These are phyloP conservation scores for Rhizophagus sp. DNA, from an alignment of 192 early-diverging fungal species.

Conservation along the genomic window DNA sequence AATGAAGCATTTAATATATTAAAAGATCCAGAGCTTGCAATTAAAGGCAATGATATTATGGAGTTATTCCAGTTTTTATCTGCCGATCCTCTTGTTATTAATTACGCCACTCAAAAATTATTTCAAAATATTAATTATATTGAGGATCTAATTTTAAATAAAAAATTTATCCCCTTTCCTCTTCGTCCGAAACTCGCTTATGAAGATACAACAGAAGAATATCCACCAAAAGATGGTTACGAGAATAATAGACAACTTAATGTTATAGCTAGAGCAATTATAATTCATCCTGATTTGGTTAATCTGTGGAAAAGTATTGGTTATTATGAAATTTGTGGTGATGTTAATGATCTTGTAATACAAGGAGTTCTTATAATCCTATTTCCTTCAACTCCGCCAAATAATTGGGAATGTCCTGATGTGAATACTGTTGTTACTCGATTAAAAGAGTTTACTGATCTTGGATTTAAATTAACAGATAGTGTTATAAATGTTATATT, in stretches of 20 bases:
- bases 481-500: not conserved
- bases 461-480: slow-evolving; percentile 9
- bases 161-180: slow-evolving; percentile 7
- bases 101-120: not conserved
- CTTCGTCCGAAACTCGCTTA: not conserved
- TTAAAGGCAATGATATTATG: slow-evolving; percentile 19
- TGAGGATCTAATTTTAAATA: not conserved
- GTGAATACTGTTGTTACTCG: not conserved
- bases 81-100: not conserved
- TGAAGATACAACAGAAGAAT: slow-evolving; percentile 2
- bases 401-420: slow-evolving; percentile 10
- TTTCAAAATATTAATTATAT: not conserved
- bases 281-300: slow-evolving; percentile 13
- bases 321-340: slow-evolving; percentile 2
- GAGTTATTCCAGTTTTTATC: not conserved
- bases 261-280: not conserved
- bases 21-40: not conserved
- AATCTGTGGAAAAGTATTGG: not conserved
- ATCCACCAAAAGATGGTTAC: not conserved
- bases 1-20: not conserved
- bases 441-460: not conserved
- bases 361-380: not conserved
- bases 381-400: not conserved
- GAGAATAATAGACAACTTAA: slow-evolving; percentile 10
- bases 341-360: not conserved